Conservation (phyloP, 2,329 filamentous ascomycete species). For the Nemania sp. region DNA sequence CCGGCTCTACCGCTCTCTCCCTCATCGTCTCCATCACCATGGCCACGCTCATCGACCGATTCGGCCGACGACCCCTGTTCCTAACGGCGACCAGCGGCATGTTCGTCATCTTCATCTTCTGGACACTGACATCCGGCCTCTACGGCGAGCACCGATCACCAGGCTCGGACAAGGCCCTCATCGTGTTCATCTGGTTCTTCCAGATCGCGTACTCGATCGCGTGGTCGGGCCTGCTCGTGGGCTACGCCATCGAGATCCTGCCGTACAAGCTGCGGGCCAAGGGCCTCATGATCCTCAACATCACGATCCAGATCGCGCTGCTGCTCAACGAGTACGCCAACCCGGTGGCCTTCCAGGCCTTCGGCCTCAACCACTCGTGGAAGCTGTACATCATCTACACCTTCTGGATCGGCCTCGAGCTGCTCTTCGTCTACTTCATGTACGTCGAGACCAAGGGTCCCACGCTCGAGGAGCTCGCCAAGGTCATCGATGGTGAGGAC, state of each 20-base stretch:
- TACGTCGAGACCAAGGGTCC: conserved; percentile 72
- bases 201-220: conserved; percentile 65
- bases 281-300: conserved; percentile 68
- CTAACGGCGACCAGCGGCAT: conserved; percentile 58
- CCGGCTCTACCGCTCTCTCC: conserved; percentile 63
- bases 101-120: conserved; percentile 63
- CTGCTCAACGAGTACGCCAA: conserved; percentile 67
- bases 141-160: conserved; percentile 56
- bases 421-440: conserved; percentile 67
- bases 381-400: conserved; percentile 70
- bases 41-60: conserved; percentile 66
- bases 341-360: conserved; percentile 64
- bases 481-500: conserved; percentile 73
- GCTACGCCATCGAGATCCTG: conserved; percentile 64
- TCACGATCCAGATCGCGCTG: conserved; percentile 66
- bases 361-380: conserved; percentile 59
- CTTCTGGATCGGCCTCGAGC: conserved; percentile 67
- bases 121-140: conserved; percentile 61
- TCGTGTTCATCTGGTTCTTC: conserved; percentile 64
- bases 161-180: conserved; percentile 57
- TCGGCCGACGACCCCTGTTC: conserved; percentile 69
- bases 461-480: conserved; percentile 74
- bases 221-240: conserved; percentile 68
- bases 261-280: conserved; percentile 64
- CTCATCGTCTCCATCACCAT: conserved; percentile 64